phyloP scores from a whole-genome alignment of 352 stramenopile species.

The Phytophthora capsici region DNA sequence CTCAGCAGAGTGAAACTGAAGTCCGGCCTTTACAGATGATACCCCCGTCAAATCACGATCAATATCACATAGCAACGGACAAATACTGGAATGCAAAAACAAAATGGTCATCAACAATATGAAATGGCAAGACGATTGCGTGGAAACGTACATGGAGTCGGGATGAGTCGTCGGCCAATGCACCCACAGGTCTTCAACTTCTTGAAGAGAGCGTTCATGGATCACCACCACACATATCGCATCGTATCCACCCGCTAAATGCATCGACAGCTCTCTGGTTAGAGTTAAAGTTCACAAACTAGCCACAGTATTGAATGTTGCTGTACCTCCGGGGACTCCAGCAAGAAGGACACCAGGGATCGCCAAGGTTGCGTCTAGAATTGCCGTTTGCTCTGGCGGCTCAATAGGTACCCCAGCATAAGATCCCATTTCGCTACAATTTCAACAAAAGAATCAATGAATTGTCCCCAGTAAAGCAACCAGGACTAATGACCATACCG shows the following conservation, averaged over 20 bases:
- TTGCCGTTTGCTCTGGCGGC: constrained; percentile 88
- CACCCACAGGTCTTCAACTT: constrained; percentile 81
- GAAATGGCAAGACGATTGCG: neutral
- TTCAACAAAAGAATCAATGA: neutral
- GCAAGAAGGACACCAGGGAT: constrained; percentile 94
- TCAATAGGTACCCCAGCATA: constrained; percentile 93
- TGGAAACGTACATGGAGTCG: constrained; percentile 47
- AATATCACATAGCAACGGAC: constrained; percentile 69
- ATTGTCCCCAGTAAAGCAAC: neutral
- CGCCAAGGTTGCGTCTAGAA: constrained; percentile 93
- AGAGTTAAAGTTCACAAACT: neutral
- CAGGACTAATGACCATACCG: constrained; percentile 48
- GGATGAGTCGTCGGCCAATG: constrained; percentile 62
- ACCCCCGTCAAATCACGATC: constrained; percentile 27
- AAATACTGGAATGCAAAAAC: constrained; percentile 50
- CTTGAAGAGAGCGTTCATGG: constrained; percentile 54
- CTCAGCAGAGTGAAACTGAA: constrained; percentile 36
- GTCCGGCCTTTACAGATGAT: constrained; percentile 19
- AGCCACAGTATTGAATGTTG: neutral
- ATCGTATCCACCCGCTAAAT: constrained; percentile 94
- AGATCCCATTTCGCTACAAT: constrained; percentile 86
- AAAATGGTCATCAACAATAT: no score
- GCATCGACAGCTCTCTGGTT: neutral
- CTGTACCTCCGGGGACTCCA: constrained; percentile 91
- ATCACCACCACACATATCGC: constrained; percentile 94